Evolutionary conservation across 352 stramenopile genomes (phyloP), one percentile per base, ranked within the genome.

Genomic region (Phytopythium montanum): DNA sequence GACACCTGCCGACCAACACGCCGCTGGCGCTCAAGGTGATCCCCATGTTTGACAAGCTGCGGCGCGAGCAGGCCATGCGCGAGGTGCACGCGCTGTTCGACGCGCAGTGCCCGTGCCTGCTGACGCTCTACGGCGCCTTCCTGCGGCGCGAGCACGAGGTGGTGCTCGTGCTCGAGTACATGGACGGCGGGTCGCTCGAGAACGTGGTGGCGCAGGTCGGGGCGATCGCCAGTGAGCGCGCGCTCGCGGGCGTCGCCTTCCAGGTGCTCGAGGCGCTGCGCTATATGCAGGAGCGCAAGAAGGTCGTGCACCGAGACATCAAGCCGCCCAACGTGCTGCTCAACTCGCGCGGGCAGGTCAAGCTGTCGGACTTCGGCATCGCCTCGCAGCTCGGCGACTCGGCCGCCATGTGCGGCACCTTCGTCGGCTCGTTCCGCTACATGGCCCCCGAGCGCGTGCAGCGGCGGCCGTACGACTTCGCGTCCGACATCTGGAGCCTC

Each of bases 361-460:
- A 99, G 72, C 79, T 99, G 52, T 97, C 92, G 39, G 97, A 99
- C 73, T 98, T 99, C 87, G 97, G 96, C 39, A 98, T 97, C 62
- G 90, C 81, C 29, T 90, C 68, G 5, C 89, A 97, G 69, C 65
- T 95, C 62, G 65, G 85, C 59, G 95, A 86, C 65, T 95, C 85
- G n/a, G 14, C 79, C 82, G 85, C 97, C 39, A 96, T 97, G 70
- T 97, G 89, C 61, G 85, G 79, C 50, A 98, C 96, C n/a, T 99
- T 96, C 65, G 87, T 97, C 23, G 92, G 92, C 28, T 97, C 92
- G 46, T 96, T 96, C 36, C 92, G 94, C 42, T 98, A 98, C 69
- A 97, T 97, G 79, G 92, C 83, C 8, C 92, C 92, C 5, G 92
- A 98, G 70, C 86, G 96, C 44, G 95, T 94, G 65, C 77, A 96